Base-by-base conservation (phyloP, 2,329 filamentous ascomycete genomes). In the Phialocephala subalpina region DNA sequence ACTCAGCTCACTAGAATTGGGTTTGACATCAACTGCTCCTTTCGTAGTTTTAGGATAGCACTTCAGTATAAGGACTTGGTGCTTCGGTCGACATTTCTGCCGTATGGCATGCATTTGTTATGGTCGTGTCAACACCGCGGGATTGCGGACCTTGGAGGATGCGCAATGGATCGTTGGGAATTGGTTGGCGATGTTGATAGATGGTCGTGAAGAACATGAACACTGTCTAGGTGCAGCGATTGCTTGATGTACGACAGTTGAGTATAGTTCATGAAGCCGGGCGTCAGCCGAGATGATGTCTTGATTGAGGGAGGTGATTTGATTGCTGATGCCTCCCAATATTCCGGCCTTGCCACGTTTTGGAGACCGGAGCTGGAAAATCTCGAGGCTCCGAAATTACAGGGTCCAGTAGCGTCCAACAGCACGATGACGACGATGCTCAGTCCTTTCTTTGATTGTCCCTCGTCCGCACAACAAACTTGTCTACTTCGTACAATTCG, bases 1-100 rank as follows among this genome's bases (percentile, higher is more conserved):
- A 80, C 93, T 97, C 69, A 99, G 88, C 83, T 99, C 96, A 81
- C 93, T 97, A 72, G 93, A 93, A 80, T 98, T 98, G 53, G 96
- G 94, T 81, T 95, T 97, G 76, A 97, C 93, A 75, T 97, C 93
- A 77, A 94, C 91, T 69, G 92, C 90, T 60, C 93, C 93, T 82
- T 97, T 98, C 71, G 92, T 92, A 70, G 92, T 94, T 73, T 92
- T 91, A 47, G 96, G 96, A 79, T 97, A 99, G 84, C 95, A 98
- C 82, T 97, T 97, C 71, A 97, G 87, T 72, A 97, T 91, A 68
- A 98, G 84, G 73, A 97, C 92, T 86, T 98, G 95, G 82, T 99
- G 96, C 84, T 97, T 98, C 33, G 96, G 95, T 67, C 95, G 93
- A 80, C 87, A 90, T 79, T 84, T 88, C 75, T 90, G 84, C 80